These are phyloP conservation scores for Cryptococcus sp. DNA, from an alignment of 1,284 basidiomycete genomes.

Conservation along the genomic window DNA sequence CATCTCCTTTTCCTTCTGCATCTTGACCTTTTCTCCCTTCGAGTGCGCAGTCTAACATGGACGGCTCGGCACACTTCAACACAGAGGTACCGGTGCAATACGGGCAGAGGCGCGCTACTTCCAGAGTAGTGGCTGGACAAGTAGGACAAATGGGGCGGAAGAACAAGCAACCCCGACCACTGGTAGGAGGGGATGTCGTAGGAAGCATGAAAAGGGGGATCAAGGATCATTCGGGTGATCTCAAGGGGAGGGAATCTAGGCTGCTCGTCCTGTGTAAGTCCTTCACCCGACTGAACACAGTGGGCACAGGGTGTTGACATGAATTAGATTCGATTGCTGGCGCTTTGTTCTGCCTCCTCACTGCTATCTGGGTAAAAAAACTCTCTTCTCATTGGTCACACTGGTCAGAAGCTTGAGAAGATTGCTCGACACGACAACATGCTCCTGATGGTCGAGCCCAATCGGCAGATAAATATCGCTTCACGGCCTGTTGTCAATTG, in stretches of 20 bases:
- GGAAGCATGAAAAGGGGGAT: conserved; percentile 32
- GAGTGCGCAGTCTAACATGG: too few species aligned
- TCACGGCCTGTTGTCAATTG: too few species aligned
- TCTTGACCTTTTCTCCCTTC: background rate
- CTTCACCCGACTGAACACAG: too few species aligned
- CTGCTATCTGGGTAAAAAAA: background rate
- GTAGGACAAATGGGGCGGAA: background rate
- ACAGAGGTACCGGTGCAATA: background rate
- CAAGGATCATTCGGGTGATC: background rate
- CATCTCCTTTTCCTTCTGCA: background rate
- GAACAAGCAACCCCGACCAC: background rate
- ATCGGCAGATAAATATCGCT: too few species aligned
- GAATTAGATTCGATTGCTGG: background rate
- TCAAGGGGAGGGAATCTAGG: conserved; percentile 1
- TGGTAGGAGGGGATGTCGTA: conserved; percentile 27
- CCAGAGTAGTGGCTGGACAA: background rate
- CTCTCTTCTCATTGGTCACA: background rate
- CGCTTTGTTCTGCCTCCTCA: background rate
- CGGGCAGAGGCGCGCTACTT: background rate
- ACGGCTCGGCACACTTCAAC: background rate
- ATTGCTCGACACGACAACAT: too few species aligned
- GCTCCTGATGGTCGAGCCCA: too few species aligned
- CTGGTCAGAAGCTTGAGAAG: background rate
- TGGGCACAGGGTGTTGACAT: background rate
- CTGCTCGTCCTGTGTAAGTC: conserved; percentile 10